Conservation (phyloP, 176 grass and related monocot genomes). For the Oryza coarctata region DNA sequence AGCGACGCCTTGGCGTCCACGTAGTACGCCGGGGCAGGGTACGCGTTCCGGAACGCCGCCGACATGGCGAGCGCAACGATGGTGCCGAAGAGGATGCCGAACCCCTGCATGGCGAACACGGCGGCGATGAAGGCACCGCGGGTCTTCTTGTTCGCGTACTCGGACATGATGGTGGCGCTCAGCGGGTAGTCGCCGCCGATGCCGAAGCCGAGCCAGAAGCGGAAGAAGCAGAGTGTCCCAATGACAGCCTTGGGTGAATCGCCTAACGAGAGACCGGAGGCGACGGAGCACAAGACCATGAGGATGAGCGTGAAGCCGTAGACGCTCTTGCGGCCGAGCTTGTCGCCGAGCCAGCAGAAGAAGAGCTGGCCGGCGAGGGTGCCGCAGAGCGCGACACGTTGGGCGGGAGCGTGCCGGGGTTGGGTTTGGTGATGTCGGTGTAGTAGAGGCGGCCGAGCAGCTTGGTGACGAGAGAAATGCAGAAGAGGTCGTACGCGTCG, state of each 20-base stretch:
- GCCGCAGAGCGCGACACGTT: neutral
- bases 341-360: neutral
- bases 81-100: constrained; percentile 67
- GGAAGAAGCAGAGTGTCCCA: constrained; percentile 66
- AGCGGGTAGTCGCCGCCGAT: constrained; percentile 76
- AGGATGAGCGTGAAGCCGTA: constrained; percentile 77
- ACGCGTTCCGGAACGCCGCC: constrained; percentile 49
- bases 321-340: constrained; percentile 21
- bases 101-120: constrained; percentile 85
- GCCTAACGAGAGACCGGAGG: constrained; percentile 59
- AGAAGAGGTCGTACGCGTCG: constrained; percentile 27
- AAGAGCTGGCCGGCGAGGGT: neutral
- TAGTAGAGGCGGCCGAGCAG: constrained; percentile 40
- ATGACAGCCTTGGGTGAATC: constrained; percentile 44
- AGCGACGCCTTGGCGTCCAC: constrained; percentile 40
- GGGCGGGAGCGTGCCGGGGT: neutral
- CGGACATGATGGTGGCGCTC: constrained; percentile 69
- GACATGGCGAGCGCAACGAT: constrained; percentile 56
- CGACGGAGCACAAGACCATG: constrained; percentile 65
- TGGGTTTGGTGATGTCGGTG: neutral
- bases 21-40: constrained; percentile 41
- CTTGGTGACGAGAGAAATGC: constrained; percentile 3
- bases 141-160: constrained; percentile 81
- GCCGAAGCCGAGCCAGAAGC: constrained; percentile 87
- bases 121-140: constrained; percentile 83